phyloP scores from a whole-genome alignment of 108 stramenopile species.

The Conticribra guillardii region DNA sequence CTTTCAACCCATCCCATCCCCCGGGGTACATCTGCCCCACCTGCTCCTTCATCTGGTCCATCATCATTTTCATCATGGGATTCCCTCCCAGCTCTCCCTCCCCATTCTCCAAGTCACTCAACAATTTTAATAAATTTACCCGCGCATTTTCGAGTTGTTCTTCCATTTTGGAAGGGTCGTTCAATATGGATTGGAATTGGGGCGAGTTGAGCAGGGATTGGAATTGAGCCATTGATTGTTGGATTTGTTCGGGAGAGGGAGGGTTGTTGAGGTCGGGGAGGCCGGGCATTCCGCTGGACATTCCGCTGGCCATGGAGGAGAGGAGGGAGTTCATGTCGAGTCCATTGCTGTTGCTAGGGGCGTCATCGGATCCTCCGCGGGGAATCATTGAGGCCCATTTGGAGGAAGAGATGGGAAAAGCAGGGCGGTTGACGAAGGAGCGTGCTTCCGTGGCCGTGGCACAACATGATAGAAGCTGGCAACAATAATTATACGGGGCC shows the following conservation, averaged over 20 bases:
- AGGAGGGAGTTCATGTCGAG: slow-evolving; percentile 36
- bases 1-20: slow-evolving; percentile 50
- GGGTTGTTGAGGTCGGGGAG: slow-evolving; percentile 38
- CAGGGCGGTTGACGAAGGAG: too few species aligned
- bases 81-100: slow-evolving; percentile 28
- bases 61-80: slow-evolving; percentile 49
- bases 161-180: slow-evolving; percentile 41
- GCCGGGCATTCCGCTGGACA: slow-evolving; percentile 16
- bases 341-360: slow-evolving; percentile 6
- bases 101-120: slow-evolving; percentile 43
- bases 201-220: slow-evolving; percentile 38
- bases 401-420: too few species aligned
- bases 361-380: slow-evolving; percentile 21
- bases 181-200: slow-evolving; percentile 42
- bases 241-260: slow-evolving; percentile 44
- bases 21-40: slow-evolving; percentile 33
- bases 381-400: too few species aligned
- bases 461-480: too few species aligned
- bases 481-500: too few species aligned
- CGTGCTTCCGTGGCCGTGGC: too few species aligned
- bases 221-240: slow-evolving; percentile 50
- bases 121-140: slow-evolving; percentile 13
- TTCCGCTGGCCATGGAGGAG: slow-evolving; percentile 12
- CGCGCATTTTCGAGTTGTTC: slow-evolving; percentile 38
- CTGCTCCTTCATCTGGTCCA: slow-evolving; percentile 49